Evolutionary conservation across 495 filamentous ascomycete genomes (phyloP).

Genomic region (Aspergillus hancockii): DNA sequence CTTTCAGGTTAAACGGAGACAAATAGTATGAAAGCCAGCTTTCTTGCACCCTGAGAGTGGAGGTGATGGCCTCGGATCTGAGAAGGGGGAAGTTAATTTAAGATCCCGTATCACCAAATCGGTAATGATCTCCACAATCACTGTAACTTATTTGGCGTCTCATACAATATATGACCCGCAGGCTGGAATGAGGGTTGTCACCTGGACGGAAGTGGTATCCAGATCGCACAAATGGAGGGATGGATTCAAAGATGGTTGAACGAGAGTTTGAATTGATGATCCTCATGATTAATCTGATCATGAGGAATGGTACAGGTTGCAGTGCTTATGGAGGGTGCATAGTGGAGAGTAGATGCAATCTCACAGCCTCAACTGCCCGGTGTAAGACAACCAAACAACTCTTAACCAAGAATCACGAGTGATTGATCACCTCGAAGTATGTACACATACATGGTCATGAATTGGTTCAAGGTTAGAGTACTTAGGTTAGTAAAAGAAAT

Average conservation of each 20-base stretch:
- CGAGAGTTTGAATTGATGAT: background rate
- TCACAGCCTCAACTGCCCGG: background rate
- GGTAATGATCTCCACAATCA: slow-evolving; percentile 13
- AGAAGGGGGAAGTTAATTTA: background rate
- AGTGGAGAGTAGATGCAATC: background rate
- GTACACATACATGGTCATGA: too few species aligned
- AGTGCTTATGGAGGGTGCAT: background rate
- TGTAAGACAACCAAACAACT: background rate
- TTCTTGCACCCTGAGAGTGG: slow-evolving; percentile 2
- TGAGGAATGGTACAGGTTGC: background rate
- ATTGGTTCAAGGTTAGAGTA: too few species aligned
- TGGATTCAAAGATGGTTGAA: background rate
- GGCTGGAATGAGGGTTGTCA: slow-evolving; percentile 3
- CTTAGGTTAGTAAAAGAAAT: background rate
- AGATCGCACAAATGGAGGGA: background rate
- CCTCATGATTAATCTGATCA: background rate
- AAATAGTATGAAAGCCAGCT: background rate
- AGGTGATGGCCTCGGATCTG: slow-evolving; percentile 13
- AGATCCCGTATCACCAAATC: slow-evolving; percentile 10
- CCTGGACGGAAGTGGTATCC: background rate
- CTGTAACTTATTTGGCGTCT: slow-evolving; percentile 7
- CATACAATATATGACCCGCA: background rate
- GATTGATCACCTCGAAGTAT: too few species aligned
- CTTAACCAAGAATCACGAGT: too few species aligned
- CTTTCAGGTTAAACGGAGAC: background rate